These are phyloP conservation scores for Daldinia grandis DNA, from an alignment of 495 filamentous ascomycete species.

Conservation along the genomic window DNA sequence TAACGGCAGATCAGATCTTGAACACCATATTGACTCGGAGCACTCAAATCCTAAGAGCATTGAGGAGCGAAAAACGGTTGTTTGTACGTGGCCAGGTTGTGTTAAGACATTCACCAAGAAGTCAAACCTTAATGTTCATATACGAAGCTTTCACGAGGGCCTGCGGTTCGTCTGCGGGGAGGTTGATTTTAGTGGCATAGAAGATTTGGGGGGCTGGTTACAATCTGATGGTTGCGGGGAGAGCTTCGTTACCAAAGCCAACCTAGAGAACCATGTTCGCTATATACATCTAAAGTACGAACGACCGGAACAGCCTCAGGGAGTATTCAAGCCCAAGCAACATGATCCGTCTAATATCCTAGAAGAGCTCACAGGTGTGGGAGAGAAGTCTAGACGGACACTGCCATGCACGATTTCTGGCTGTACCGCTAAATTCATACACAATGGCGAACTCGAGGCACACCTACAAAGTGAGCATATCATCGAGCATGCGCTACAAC, in stretches of 20 bases:
- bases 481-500: conserved; percentile 36
- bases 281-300: conserved; percentile 73
- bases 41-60: conserved; percentile 67
- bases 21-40: conserved; percentile 72
- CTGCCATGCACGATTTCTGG: conserved; percentile 62
- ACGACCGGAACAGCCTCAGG: conserved; percentile 50
- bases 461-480: conserved; percentile 62
- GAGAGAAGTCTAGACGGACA: conserved; percentile 64
- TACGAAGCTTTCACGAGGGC: conserved; percentile 76
- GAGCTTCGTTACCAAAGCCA: conserved; percentile 72
- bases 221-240: conserved; percentile 72
- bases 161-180: conserved; percentile 76
- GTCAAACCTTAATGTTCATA: conserved; percentile 81
- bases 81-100: conserved; percentile 72
- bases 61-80: conserved; percentile 67
- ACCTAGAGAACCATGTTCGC: conserved; percentile 81
- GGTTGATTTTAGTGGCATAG: conserved; percentile 64
- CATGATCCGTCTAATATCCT: conserved; percentile 47
- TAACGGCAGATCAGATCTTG: conserved; percentile 66
- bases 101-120: conserved; percentile 76
- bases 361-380: conserved; percentile 65
- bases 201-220: conserved; percentile 71
- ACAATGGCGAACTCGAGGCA: conserved; percentile 71
- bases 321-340: conserved; percentile 43
- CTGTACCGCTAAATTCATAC: conserved; percentile 69